Evolutionary conservation across 257 asterid species (phyloP).

Genomic region (Solanum pennellii): DNA sequence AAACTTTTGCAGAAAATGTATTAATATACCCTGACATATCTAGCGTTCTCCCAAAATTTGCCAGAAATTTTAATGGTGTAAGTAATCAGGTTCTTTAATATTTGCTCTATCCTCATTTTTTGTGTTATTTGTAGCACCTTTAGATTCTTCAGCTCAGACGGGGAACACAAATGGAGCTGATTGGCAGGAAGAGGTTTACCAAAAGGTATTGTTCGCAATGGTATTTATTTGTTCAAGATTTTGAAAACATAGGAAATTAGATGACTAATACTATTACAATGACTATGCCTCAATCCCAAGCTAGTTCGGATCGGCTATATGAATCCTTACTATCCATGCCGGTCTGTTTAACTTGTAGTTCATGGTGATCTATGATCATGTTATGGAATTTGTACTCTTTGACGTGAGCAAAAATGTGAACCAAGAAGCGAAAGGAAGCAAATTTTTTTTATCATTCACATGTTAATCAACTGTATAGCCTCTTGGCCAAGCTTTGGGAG

Average conservation of each 20-base stretch:
- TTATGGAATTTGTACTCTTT: not conserved
- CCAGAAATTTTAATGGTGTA: too few species aligned
- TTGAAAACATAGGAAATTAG: not conserved
- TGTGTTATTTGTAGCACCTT: slow-evolving; percentile 31
- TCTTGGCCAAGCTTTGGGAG: not conserved
- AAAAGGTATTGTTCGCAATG: slow-evolving; percentile 27
- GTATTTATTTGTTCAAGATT: not conserved
- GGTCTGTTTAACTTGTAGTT: too few species aligned
- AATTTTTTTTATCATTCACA: not conserved
- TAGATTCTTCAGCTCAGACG: slow-evolving; percentile 64
- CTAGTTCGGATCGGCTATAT: not conserved
- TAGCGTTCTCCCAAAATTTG: too few species aligned
- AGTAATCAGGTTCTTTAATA: too few species aligned
- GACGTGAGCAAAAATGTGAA: not conserved
- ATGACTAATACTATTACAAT: not conserved
- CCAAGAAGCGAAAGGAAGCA: not conserved
- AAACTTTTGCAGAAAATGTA: not conserved
- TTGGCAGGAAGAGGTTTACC: slow-evolving; percentile 87
- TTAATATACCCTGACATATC: too few species aligned
- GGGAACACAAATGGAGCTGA: slow-evolving; percentile 57
- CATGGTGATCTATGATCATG: not conserved
- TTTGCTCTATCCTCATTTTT: not conserved
- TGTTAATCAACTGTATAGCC: not conserved
- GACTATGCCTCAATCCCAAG: not conserved
- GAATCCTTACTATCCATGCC: not conserved